Conservation (phyloP, 108 stramenopile species). For the Nitzschia sp. region DNA sequence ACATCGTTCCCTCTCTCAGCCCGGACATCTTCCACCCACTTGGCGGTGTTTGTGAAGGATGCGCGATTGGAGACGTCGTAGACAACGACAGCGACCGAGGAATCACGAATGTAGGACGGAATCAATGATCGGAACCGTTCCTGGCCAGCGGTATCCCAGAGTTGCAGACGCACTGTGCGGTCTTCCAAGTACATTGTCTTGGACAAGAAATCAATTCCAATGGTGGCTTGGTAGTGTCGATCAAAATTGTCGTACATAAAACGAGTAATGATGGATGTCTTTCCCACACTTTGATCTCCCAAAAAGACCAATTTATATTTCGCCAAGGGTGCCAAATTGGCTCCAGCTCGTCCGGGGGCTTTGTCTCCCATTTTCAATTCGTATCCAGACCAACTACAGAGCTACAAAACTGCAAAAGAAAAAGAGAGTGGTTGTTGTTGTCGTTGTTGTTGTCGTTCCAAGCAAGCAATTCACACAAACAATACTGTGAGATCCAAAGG, state of each 20-base stretch:
- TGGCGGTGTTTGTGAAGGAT: conserved; percentile 94
- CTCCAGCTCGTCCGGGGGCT: conserved; percentile 36
- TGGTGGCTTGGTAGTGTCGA: conserved; percentile 98
- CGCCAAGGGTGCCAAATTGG: conserved; percentile 82
- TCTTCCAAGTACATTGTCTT: conserved; percentile 99
- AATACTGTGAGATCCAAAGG: too few species aligned
- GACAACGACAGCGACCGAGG: conserved; percentile 95
- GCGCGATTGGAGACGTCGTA: conserved; percentile 98
- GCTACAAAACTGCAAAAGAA: too few species aligned
- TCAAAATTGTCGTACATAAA: conserved; percentile 98
- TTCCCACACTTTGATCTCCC: conserved; percentile 99
- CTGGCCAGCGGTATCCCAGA: conserved; percentile 99
- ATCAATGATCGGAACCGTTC: conserved; percentile 93
- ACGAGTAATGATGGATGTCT: conserved; percentile 98
- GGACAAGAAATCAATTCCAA: conserved; percentile 98
- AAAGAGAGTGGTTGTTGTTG: too few species aligned
- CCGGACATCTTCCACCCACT: conserved; percentile 99
- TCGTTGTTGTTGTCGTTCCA: too few species aligned
- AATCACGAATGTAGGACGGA: conserved; percentile 99
- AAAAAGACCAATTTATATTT: conserved; percentile 99
- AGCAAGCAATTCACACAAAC: too few species aligned
- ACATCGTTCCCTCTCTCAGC: conserved; percentile 97
- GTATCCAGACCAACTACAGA: too few species aligned
- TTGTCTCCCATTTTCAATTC: conserved; percentile 17
- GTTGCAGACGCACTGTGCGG: conserved; percentile 97